Evolutionary conservation across 768 basidiomycete species (phyloP), one percentile per base, ranked within the genome.

Genomic region (Russula ochroleuca): DNA sequence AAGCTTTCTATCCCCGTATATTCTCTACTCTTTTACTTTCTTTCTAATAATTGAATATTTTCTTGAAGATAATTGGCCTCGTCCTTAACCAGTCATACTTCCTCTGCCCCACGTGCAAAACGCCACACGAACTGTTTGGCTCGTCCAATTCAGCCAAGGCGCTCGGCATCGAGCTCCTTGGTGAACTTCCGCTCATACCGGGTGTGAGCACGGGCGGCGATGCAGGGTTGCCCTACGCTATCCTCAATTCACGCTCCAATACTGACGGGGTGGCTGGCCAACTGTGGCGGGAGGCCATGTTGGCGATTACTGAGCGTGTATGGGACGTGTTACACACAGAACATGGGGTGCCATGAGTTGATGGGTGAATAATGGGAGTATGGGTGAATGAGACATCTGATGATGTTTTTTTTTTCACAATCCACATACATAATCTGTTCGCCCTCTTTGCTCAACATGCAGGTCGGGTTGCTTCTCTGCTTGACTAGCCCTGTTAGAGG

Each of bases 71-170:
- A 62, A 82, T 85, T 2, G 96, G 96, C 9, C 78, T 92, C 1
- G 75, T 98, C 0, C 84, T 98, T 49, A 98, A 98, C 72, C 88
- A 94, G 78, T 83, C 94, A 0, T 84, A 90, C 74, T 95, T 87
- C 73, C 77, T 87, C 33, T 94, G 92, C 68, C 80, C 89, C 0
- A 81, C 83, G 11, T 97, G 93, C 71, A 75, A 79, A 1, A 79
- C 80, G 0, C 78, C 78, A 1, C 88, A 87, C 66, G 75, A 84
- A 66, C 76, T 90, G 40, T 92, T 89, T 63, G 95, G 95, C 7
- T 77, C 85, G 13, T 81, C 90, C 0, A 79, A 80, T 37, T 70
- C 76, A 3, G 86, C 90, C 0, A 67, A 73, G 3, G 77, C 79
- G 2, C 81, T 94, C 2, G 75, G 77, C 0, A 78, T 91, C 11